These are phyloP conservation scores for Heritiera fomes DNA, from an alignment of 345 rosid species.

Conservation along the genomic window DNA sequence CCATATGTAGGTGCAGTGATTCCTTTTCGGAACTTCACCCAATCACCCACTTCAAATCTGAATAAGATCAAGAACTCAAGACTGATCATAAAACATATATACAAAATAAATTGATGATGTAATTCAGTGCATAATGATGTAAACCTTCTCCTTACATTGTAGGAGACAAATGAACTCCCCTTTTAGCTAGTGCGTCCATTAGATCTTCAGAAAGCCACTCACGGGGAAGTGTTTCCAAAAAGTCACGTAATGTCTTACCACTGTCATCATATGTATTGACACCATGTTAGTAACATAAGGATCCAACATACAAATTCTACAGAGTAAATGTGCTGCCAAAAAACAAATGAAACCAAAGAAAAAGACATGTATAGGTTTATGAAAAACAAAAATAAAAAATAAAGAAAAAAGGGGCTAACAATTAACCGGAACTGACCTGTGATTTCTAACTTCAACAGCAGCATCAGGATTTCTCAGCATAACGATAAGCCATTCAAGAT, in stretches of 20 bases:
- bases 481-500: slow-evolving; percentile 88
- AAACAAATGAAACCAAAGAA: background rate
- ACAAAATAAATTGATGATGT: slow-evolving; percentile 3
- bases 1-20: slow-evolving; percentile 70
- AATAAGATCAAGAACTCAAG: slow-evolving; percentile 14
- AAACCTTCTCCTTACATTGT: slow-evolving; percentile 62
- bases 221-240: slow-evolving; percentile 91
- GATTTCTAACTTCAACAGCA: slow-evolving; percentile 84
- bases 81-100: background rate
- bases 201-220: slow-evolving; percentile 98
- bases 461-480: slow-evolving; percentile 85
- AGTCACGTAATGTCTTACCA: slow-evolving; percentile 89
- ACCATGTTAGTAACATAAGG: background rate
- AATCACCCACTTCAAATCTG: slow-evolving; percentile 93
- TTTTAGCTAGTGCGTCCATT: slow-evolving; percentile 77
- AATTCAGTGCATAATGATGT: background rate
- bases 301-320: background rate
- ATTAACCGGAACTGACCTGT: slow-evolving; percentile 58
- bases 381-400: background rate
- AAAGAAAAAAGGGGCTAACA: background rate
- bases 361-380: background rate
- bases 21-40: slow-evolving; percentile 93
- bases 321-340: background rate
- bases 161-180: slow-evolving; percentile 85
- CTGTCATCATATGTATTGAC: slow-evolving; percentile 39